Base-by-base conservation (phyloP, 345 rosid species). In the Microthlaspi erraticum region DNA sequence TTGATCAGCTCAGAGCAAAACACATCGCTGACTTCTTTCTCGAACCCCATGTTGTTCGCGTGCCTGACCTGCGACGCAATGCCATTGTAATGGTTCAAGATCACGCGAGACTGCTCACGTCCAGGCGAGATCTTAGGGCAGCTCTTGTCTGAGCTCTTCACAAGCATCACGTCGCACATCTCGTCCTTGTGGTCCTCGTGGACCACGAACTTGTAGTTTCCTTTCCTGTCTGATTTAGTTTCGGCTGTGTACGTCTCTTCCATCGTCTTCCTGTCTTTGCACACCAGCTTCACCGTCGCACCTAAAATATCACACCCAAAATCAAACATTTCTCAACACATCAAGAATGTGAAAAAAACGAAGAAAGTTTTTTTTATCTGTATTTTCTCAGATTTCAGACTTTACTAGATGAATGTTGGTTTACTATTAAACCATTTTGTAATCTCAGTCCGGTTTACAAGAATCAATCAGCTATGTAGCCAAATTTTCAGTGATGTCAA, bases 101-200 rank as follows among this genome's bases (percentile, higher is more conserved):
- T 78, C 45, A 92, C 93, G 5, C 96, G 97, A 20, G 98, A 83
- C 3, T 83, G 80, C 3, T 92, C 98, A 1, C 99, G 93, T 1
- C 99, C 98, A 0, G 71, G 13, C 1, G 93, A 62, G 31, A 76
- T 62, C 8, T 53, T 67, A 3, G 36, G 31, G 77, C 97, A 95
- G 49, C 70, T 69, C 2, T 13, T 3, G 51, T 49, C 83, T 1
- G 93, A 73, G 79, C 97, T 90, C 77, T 83, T 81, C 13, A 91
- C 71, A 10, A 92, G 85, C 68, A 70, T 2, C 11, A 84, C 85
- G 64, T 95, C 97, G 5, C 99, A 95, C 26, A 78, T 14, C 77
- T 90, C 78, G 56, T 87, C 93, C 60, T 60, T 59, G 33, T 90
- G 98, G 64, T 94, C 98, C 43, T 90, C 89, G 2, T 81, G 54